Base-by-base conservation (phyloP, 148 eudicot genomes). In the Fagopyrum homotropicum region DNA sequence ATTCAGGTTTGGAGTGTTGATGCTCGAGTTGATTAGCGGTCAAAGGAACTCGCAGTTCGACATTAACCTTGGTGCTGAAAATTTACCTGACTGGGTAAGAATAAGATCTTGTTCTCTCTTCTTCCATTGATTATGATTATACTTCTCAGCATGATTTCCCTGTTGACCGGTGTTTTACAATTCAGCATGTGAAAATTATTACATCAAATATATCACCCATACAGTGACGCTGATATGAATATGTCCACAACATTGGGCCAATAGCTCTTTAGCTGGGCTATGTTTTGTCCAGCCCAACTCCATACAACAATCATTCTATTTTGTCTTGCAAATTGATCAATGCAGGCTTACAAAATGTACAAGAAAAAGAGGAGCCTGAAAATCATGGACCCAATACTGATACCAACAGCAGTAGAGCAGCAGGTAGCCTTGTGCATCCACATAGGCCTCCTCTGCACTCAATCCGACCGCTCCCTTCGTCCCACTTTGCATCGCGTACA, bases 401-500 rank as follows among this genome's bases (percentile, higher is more conserved):
- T 77, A 30, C 48, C 74, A 72, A 83, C 96, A 10, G 97, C 83
- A 17, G 76, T 72, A 49, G 88, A 76, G 1, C 93, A 90, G 45
- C 92, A 94, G 82, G 87, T 92, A 66, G 76, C 83, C 45, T 52
- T 85, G 56, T 90, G 88, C 47, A 73, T 86, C 70, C 93, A 90
- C 50, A 83, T 94, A 4, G 97, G 89, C 15, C 78, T 94, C 72
- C 77, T 94, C 8, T 94, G 98, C 82, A 84, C 85, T 72, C 98
- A 94, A 64, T 82, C 88, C 15, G 96, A 94, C 75, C 93, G 96
- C 4, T 74, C 73, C 16, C 51, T 79, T 60, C 86, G 98, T 19
- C 98, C 98, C 19, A 75, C 83, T 43, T 92, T 94, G 98, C 80
- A 81, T 7, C 90, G 88, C 35, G 92, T 94, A 4, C 83, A 80